Conservation (phyloP, 805 yeast species). For the Yarrowia yakushimensis region DNA sequence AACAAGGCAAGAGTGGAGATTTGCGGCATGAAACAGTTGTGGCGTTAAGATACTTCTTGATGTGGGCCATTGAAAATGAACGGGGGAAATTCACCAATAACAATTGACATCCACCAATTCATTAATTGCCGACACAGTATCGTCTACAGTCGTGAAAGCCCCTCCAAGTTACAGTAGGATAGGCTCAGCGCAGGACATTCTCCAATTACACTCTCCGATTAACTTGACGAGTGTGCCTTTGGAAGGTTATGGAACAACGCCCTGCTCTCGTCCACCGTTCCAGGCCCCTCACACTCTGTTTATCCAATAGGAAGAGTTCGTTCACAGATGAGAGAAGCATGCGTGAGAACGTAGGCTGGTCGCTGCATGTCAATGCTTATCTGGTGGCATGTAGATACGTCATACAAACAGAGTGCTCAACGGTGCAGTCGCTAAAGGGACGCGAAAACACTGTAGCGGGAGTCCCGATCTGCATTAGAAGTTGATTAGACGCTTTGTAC, state of each 20-base stretch:
- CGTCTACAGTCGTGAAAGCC: too few relatives aligned
- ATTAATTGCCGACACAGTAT: too few relatives aligned
- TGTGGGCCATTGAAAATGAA: too few relatives aligned
- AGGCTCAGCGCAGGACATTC: too few relatives aligned
- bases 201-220: background rate
- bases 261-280: background rate
- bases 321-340: background rate
- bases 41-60: too few relatives aligned
- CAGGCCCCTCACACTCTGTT: background rate
- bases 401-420: background rate
- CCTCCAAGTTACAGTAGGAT: too few relatives aligned
- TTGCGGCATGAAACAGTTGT: too few relatives aligned
- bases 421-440: background rate
- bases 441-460: background rate
- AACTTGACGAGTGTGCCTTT: background rate
- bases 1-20: background rate
- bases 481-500: background rate
- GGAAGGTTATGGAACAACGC: slow-evolving; percentile 6
- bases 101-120: too few relatives aligned
- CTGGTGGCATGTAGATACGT: background rate
- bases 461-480: background rate
- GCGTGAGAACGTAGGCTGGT: background rate
- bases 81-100: too few relatives aligned
- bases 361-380: slow-evolving; percentile 7
- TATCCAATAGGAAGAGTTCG: background rate